Evolutionary conservation across 2,329 filamentous ascomycete genomes (phyloP).

Genomic region (Bisporella sp.): DNA sequence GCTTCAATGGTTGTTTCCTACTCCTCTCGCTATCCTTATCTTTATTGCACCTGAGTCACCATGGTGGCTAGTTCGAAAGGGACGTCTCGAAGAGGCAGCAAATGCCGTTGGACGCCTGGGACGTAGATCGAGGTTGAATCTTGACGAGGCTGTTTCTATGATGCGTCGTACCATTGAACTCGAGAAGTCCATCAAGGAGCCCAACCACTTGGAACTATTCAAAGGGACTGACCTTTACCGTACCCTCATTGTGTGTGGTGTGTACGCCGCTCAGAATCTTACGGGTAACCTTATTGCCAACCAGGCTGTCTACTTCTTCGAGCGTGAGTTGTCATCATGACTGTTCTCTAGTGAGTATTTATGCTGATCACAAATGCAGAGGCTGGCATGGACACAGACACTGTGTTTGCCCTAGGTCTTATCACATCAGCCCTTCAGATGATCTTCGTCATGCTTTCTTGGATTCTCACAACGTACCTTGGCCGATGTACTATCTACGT

Average conservation of each 20-base stretch:
- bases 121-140: slow-evolving; percentile 31
- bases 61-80: slow-evolving; percentile 42
- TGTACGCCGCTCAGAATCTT: slow-evolving; percentile 53
- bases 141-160: slow-evolving; percentile 45
- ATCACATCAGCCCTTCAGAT: slow-evolving; percentile 57
- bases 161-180: slow-evolving; percentile 51
- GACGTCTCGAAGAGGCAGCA: slow-evolving; percentile 31
- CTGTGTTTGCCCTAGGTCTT: slow-evolving; percentile 54
- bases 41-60: slow-evolving; percentile 37
- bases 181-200: slow-evolving; percentile 40
- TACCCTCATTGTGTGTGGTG: slow-evolving; percentile 49
- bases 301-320: slow-evolving; percentile 55
- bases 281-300: slow-evolving; percentile 58
- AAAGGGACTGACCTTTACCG: slow-evolving; percentile 48
- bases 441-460: slow-evolving; percentile 59
- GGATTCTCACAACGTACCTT: slow-evolving; percentile 57
- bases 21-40: slow-evolving; percentile 41
- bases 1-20: slow-evolving; percentile 46
- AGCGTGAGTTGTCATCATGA: slow-evolving; percentile 17
- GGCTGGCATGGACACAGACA: slow-evolving; percentile 48
- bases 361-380: slow-evolving; percentile 38
- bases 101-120: slow-evolving; percentile 43
- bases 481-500: slow-evolving; percentile 59
- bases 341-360: slow-evolving; percentile 7
- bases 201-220: slow-evolving; percentile 43